Conservation (phyloP, 495 filamentous ascomycete genomes). For the Aspergillus kassunensis region DNA sequence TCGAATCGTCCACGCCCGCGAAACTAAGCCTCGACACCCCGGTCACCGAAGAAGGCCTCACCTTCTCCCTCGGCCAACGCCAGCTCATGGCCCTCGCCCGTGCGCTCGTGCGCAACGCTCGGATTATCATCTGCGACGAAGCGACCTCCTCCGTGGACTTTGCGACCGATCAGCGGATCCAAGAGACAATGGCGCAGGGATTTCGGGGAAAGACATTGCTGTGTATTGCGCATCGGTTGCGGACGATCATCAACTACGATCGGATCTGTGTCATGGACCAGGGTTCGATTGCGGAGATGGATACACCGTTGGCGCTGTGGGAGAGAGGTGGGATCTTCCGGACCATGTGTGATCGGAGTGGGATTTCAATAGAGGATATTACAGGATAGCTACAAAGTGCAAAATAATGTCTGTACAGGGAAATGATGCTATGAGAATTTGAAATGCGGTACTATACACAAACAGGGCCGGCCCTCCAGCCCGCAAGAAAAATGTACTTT, state of each 20-base stretch:
- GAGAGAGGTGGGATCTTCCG: conserved; percentile 72
- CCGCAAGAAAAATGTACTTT: conserved; percentile 1
- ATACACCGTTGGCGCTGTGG: conserved; percentile 68
- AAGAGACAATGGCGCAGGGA: conserved; percentile 78
- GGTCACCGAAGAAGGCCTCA: conserved; percentile 92
- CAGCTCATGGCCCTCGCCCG: conserved; percentile 94
- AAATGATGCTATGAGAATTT: conserved; percentile 2
- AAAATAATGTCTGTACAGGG: no score
- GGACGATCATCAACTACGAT: conserved; percentile 92
- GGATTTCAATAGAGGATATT: conserved; percentile 71
- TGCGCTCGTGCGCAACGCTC: conserved; percentile 77
- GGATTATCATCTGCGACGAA: conserved; percentile 96
- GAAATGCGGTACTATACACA: conserved; percentile 6
- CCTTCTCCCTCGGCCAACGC: conserved; percentile 94
- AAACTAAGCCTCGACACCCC: conserved; percentile 77
- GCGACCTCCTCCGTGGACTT: conserved; percentile 91
- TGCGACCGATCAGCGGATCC: conserved; percentile 94
- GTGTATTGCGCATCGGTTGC: conserved; percentile 90
- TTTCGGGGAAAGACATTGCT: conserved; percentile 88
- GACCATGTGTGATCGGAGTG: conserved; percentile 88
- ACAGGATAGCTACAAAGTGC: background rate
- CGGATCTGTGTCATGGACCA: conserved; percentile 94
- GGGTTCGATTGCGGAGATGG: conserved; percentile 81
- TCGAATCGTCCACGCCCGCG: conserved; percentile 4
- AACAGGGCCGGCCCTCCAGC: conserved; percentile 1